Evolutionary conservation across 2,329 filamentous ascomycete genomes (phyloP).

Genomic region (Cladophialophora carrionii): DNA sequence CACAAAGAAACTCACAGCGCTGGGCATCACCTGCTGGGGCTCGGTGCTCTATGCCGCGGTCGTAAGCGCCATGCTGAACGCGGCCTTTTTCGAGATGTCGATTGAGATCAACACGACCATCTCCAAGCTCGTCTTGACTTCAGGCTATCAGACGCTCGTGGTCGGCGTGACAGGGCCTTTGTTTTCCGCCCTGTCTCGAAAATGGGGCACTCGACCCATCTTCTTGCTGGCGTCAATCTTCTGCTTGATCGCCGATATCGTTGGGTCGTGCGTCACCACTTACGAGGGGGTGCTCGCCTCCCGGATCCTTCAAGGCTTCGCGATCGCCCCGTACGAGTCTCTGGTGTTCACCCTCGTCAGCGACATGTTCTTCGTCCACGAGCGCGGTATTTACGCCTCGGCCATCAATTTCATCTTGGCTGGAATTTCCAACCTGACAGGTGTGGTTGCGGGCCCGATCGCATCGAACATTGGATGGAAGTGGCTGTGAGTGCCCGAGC

Average conservation of each 20-base stretch:
- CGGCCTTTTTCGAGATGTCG: slow-evolving; percentile 44
- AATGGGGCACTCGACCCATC: slow-evolving; percentile 45
- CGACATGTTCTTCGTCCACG: slow-evolving; percentile 45
- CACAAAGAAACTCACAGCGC: slow-evolving; percentile 39
- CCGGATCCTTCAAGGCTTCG: slow-evolving; percentile 47
- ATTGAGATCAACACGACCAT: slow-evolving; percentile 50
- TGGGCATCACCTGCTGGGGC: slow-evolving; percentile 43
- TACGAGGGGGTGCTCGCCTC: slow-evolving; percentile 52
- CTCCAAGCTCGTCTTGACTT: slow-evolving; percentile 52
- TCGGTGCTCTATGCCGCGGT: slow-evolving; percentile 42
- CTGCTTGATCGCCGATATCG: neutral
- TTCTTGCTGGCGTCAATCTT: slow-evolving; percentile 12
- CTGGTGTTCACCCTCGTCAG: slow-evolving; percentile 53
- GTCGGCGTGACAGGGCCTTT: slow-evolving; percentile 44
- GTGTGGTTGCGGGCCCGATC: slow-evolving; percentile 42
- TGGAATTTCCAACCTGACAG: slow-evolving; percentile 40
- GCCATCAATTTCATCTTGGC: slow-evolving; percentile 32
- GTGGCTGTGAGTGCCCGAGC: neutral
- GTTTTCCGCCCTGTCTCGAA: slow-evolving; percentile 49
- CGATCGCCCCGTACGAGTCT: slow-evolving; percentile 46
- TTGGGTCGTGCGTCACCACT: neutral
- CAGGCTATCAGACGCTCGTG: slow-evolving; percentile 51
- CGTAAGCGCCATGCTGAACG: slow-evolving; percentile 42
- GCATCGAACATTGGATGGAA: neutral
- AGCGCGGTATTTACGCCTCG: slow-evolving; percentile 31